Base-by-base conservation (phyloP, 768 basidiomycete species). In the Clitopilus passeckerianus region DNA sequence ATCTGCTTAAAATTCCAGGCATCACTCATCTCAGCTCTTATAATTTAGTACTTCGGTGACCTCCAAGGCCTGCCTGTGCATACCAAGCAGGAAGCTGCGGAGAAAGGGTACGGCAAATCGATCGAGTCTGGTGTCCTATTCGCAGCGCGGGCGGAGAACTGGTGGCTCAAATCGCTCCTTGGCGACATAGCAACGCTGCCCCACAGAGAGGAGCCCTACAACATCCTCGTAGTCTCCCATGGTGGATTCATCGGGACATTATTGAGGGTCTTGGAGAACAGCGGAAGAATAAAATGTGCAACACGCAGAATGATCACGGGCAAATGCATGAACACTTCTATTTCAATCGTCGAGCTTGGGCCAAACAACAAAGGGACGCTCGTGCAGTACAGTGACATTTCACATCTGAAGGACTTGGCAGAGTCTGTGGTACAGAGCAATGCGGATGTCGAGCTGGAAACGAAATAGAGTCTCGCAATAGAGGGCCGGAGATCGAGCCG, bases 211-310 rank as follows among this genome's bases (percentile, higher is more conserved):
- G 62, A 64, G 18, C 69, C 78, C 34, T 67, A 70, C 56, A 70
- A 78, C 59, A 74, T 90, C 50, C 76, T 93, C 30, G 79, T 86
- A 12, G 81, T 84, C 60, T 82, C 85, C 43, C 90, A 93, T 58
- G 88, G 88, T 1, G 88, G 82, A 0, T 78, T 82, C 64, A 89
- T 91, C 60, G 71, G 72, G 18, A 73, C 75, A 27, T 74, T 91
- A 57, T 73, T 87, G 59, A 73, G 74, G 18, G 71, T 67, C 41
- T 66, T 90, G 65, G 63, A 81, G n/a, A 70, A 72, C 20, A 77
- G 75, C 46, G 67, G 77, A 34, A 68, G 74, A 63, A 62, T 80
- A 56, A 63, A 58, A 53, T 75, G 74, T 57, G 76, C 68, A 22
- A 66, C 72, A 15, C 46, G 6, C 20, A 74, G 74, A 1, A 73